Evolutionary conservation across 345 rosid genomes (phyloP).

Genomic region (Iberis pinnata): DNA sequence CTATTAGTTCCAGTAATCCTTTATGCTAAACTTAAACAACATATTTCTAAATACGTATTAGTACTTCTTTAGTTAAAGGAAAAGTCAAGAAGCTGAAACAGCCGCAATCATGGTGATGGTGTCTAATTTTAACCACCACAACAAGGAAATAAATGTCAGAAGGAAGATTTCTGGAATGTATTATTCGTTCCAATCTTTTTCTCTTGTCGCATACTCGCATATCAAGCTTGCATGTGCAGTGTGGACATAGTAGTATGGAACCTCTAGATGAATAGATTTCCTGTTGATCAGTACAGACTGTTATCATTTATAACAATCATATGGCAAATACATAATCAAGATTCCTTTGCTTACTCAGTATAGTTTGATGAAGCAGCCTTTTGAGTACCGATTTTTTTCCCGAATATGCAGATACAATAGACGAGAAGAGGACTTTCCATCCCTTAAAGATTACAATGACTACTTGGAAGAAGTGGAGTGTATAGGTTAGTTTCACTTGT

Average conservation of each 20-base stretch:
- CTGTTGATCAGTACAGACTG: too few species aligned
- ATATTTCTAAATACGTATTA: neutral
- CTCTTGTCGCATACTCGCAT: neutral
- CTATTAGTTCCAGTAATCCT: too few species aligned
- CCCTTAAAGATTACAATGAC: constrained; percentile 77
- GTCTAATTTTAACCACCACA: constrained; percentile 43
- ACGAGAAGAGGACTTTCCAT: constrained; percentile 80
- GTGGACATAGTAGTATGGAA: too few species aligned
- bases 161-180: constrained; percentile 70
- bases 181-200: constrained; percentile 1
- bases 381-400: neutral
- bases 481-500: constrained; percentile 57
- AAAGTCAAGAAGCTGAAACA: constrained; percentile 5
- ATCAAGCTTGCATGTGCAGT: constrained; percentile 4
- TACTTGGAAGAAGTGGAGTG: constrained; percentile 95
- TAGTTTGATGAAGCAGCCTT: neutral
- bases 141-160: constrained; percentile 62
- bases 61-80: neutral
- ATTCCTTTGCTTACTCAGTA: too few species aligned
- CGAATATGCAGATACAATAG: constrained; percentile 58
- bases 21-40: neutral
- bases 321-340: too few species aligned
- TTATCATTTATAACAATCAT: too few species aligned
- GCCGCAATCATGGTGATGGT: constrained; percentile 39
- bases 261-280: too few species aligned